Conservation (phyloP, 2,329 filamentous ascomycete genomes). For the Cordyceps militaris region DNA sequence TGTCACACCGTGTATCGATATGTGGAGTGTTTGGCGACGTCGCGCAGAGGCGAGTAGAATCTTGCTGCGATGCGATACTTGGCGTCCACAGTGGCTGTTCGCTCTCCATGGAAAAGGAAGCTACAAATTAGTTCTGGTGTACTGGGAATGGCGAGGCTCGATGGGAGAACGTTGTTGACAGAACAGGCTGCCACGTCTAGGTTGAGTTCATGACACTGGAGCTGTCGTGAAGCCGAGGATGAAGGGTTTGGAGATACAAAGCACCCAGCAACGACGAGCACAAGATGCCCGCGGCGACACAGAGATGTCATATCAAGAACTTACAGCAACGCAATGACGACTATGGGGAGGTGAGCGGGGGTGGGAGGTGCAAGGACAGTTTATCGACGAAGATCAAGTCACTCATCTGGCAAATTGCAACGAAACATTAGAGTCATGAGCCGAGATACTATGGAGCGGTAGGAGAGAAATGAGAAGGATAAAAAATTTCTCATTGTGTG, state of each 20-base stretch:
- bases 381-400: neutral
- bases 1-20: slow-evolving; percentile 3
- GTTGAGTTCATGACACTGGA: neutral
- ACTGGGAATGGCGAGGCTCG: too few species aligned
- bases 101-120: neutral
- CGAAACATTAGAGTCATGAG: too few species aligned
- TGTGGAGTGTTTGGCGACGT: neutral
- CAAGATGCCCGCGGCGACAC: neutral
- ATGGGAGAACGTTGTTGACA: neutral
- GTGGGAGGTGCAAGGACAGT: neutral
- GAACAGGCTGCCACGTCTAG: neutral
- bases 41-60: neutral
- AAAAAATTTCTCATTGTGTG: too few species aligned
- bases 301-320: neutral
- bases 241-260: neutral
- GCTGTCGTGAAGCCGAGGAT: too few species aligned
- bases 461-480: too few species aligned
- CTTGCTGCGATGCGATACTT: neutral
- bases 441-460: too few species aligned
- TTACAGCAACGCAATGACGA: neutral
- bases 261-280: neutral
- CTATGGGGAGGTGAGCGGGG: neutral
- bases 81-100: neutral
- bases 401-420: too few species aligned
- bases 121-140: neutral